Conservation (phyloP, 306 rosid genomes). For the Boehmeria nivea region DNA sequence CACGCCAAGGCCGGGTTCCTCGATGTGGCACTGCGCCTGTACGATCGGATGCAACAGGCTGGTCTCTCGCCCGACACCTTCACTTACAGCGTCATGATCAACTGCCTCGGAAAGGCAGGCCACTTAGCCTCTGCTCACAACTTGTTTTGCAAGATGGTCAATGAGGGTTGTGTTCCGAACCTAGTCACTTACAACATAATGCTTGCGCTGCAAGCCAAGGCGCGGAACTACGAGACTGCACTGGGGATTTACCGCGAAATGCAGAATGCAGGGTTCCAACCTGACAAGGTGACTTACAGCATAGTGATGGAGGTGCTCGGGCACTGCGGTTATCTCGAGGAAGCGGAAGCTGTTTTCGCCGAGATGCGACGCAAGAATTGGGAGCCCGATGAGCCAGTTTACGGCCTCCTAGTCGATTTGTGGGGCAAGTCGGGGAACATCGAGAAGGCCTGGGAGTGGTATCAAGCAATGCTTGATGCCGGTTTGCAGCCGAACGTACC, state of each 20-base stretch:
- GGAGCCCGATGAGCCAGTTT: slow-evolving; percentile 92
- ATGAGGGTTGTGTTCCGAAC: slow-evolving; percentile 84
- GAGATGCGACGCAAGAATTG: slow-evolving; percentile 78
- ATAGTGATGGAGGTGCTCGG: slow-evolving; percentile 98
- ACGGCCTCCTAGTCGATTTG: slow-evolving; percentile 88
- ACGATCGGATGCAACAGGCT: slow-evolving; percentile 76
- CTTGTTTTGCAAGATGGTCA: slow-evolving; percentile 77
- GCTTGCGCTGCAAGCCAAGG: slow-evolving; percentile 94
- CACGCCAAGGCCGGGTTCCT: slow-evolving; percentile 93
- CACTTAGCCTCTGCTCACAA: slow-evolving; percentile 72
- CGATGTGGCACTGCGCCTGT: slow-evolving; percentile 75
- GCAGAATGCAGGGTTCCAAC: slow-evolving; percentile 81
- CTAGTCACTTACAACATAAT: slow-evolving; percentile 89
- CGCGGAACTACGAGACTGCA: slow-evolving; percentile 78
- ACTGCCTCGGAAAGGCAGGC: slow-evolving; percentile 94
- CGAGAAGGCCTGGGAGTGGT: slow-evolving; percentile 90
- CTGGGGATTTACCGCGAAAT: slow-evolving; percentile 71
- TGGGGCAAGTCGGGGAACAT: slow-evolving; percentile 97
- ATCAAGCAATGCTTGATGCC: slow-evolving; percentile 62
- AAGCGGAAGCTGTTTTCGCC: slow-evolving; percentile 68
- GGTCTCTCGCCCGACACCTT: slow-evolving; percentile 93
- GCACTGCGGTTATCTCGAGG: slow-evolving; percentile 83
- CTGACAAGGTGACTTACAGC: slow-evolving; percentile 87
- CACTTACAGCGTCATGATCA: slow-evolving; percentile 92
- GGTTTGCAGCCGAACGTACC: slow-evolving; percentile 94